Percentiles rank a stretch among this genome's conserved stretches.
Evolutionary conservation across 2,329 filamentous ascomycete genomes (phyloP).

Genomic region (Nigrospora osmanthi): DNA sequence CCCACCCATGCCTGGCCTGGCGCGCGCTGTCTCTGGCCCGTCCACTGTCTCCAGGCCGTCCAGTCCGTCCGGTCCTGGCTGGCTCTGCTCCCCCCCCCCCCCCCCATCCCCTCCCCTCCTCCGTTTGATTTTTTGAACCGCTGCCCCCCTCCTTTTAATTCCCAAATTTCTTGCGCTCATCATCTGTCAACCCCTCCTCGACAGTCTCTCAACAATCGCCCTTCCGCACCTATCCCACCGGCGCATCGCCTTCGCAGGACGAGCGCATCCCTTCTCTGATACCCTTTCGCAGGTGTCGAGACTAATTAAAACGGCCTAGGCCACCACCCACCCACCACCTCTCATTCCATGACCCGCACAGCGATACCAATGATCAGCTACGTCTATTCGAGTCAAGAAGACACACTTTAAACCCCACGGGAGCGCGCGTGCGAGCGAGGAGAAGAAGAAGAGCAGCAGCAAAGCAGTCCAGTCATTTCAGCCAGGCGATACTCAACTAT

Average conservation of each 20-base stretch:
- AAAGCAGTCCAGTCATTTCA: constrained; percentile 18
- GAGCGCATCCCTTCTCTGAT: constrained; percentile 19
- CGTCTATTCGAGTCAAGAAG: constrained; percentile 42
- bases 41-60: too few species aligned
- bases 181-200: constrained; percentile 20
- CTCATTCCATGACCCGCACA: constrained; percentile 47
- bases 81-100: constrained; percentile 14
- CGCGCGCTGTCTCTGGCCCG: too few species aligned
- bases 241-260: constrained; percentile 19
- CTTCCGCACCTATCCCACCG: constrained; percentile 10
- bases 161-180: constrained; percentile 14
- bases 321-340: constrained; percentile 21
- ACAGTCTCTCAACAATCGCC: constrained; percentile 11
- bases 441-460: constrained; percentile 16
- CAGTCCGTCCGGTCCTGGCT: too few species aligned
- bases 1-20: too few species aligned
- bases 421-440: constrained; percentile 54
- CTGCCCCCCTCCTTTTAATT: constrained; percentile 21
- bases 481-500: constrained; percentile 53
- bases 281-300: constrained; percentile 6
- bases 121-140: constrained; percentile 7
- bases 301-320: constrained; percentile 1
- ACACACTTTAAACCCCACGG: constrained; percentile 67
- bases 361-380: constrained; percentile 44
- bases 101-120: constrained; percentile 18